Percentiles rank a stretch among this genome's conserved stretches.
phyloP scores from a whole-genome alignment of 2,329 filamentous ascomycete species.

The Boeremia exigua region DNA sequence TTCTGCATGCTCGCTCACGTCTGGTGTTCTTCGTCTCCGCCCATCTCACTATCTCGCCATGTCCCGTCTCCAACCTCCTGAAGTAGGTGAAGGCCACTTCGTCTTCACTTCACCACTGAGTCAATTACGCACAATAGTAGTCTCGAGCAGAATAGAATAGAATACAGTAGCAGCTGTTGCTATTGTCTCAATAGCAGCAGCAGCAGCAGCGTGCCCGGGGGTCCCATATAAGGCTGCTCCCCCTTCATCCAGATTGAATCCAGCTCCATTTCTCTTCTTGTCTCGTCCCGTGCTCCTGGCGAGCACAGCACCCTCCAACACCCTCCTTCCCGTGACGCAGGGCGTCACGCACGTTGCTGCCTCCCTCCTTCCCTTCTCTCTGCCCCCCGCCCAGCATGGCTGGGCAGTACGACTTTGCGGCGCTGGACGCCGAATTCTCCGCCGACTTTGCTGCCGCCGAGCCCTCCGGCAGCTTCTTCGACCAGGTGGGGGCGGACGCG shows the following conservation, averaged over 20 bases:
- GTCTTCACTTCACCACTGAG: not conserved
- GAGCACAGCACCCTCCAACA: not conserved
- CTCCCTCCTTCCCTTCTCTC: not conserved
- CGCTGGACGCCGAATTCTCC: not conserved
- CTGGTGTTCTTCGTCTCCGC: too few species aligned
- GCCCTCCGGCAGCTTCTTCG: not conserved
- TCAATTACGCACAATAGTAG: too few species aligned
- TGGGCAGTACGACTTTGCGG: not conserved
- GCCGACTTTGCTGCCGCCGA: not conserved
- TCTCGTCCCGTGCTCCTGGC: not conserved
- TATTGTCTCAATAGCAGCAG: too few species aligned
- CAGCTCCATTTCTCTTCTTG: not conserved
- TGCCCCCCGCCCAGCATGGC: not conserved
- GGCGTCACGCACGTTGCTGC: not conserved
- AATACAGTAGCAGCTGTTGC: too few species aligned
- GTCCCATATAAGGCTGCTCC: too few species aligned
- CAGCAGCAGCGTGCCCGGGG: too few species aligned
- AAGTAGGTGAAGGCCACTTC: too few species aligned
- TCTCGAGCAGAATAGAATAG: too few species aligned
- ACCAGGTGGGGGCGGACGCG: not conserved
- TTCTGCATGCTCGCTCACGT: too few species aligned
- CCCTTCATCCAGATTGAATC: not conserved
- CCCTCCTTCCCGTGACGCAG: not conserved
- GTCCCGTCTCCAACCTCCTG: too few species aligned
- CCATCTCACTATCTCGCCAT: too few species aligned